Base-by-base conservation (phyloP, 176 grass and related monocot genomes). In the Carex pumila region DNA sequence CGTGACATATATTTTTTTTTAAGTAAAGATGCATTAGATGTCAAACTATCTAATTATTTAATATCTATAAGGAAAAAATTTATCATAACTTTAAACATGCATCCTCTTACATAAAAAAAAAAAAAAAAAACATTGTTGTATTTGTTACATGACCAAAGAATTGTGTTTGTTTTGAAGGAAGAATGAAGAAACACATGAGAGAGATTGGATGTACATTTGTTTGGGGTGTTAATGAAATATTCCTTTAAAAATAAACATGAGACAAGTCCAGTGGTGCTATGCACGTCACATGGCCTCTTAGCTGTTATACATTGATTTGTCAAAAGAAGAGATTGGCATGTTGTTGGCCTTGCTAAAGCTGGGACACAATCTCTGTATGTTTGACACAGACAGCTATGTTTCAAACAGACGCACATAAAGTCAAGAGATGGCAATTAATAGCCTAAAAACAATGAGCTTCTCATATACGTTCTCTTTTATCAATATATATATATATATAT, bases 261-360 rank as follows among this genome's bases (percentile, higher is more conserved):
- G 13, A 49, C 29, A 18, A 50, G 3, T 47, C 19, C 19, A 29
- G 80, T 68, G 37, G 79, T 81, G 41, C 18, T 53, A 13, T 63
- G 62, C 81, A 83, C 47, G 62, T 83, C 58, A 83, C 81, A 83
- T 83, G 81, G 81, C 7, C 22, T 63, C 81, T 83, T 64, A 83
- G 81, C 81, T 83, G 81, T 83, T 62, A 5, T 66, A 68, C 12
- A 69, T 83, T 83, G 25, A 83, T 83, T 83, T 53, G 61, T 83
- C 62, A 83, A 83, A 13, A 63, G 25, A 64, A 52, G 45, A 83
- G 12, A 83, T 50, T 55, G 62, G 4, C 62, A 55, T 25, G 25
- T 2, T 66, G 80, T 82, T 83, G 61, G 81, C 79, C 58, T 69
- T 83, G 45, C 57, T 78, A 78, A 36, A 78, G 29, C 25, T 57